Percentiles rank a stretch among this genome's conserved stretches.
phyloP scores from a whole-genome alignment of 1,284 basidiomycete genomes.

The Anthracocystis walkeri region DNA sequence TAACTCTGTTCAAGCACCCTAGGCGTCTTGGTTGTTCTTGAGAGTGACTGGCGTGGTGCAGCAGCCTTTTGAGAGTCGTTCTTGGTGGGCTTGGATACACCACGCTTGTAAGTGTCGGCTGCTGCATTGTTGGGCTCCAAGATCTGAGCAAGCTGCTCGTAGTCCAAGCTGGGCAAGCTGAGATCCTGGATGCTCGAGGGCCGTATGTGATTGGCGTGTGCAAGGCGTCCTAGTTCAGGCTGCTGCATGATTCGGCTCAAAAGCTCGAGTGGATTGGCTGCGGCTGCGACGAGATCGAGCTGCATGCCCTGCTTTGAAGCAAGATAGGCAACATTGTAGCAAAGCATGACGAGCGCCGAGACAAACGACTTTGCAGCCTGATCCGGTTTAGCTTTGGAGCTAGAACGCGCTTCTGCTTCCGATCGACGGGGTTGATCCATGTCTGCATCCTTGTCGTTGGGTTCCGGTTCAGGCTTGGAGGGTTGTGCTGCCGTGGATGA shows the following conservation, averaged over 20 bases:
- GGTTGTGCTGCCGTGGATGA: slow-evolving; percentile 13
- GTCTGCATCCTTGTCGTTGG: background rate
- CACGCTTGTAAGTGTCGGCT: slow-evolving; percentile 36
- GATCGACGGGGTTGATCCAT: background rate
- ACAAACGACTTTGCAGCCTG: slow-evolving; percentile 51
- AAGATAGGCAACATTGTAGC: slow-evolving; percentile 57
- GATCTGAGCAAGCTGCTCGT: slow-evolving; percentile 50
- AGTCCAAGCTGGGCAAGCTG: slow-evolving; percentile 35
- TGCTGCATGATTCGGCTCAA: slow-evolving; percentile 30
- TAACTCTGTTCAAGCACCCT: slow-evolving; percentile 56
- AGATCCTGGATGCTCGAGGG: slow-evolving; percentile 34
- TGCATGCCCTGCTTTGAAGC: slow-evolving; percentile 51
- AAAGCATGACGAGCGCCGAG: slow-evolving; percentile 56
- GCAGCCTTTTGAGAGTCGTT: background rate
- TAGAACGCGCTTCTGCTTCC: slow-evolving; percentile 4
- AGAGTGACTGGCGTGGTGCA: background rate
- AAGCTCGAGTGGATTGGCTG: slow-evolving; percentile 51
- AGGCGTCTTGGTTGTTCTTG: slow-evolving; percentile 4
- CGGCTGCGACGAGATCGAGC: slow-evolving; percentile 57
- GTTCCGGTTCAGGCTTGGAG: background rate
- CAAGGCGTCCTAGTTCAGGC: slow-evolving; percentile 33
- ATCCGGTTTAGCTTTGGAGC: slow-evolving; percentile 34
- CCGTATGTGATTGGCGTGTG: slow-evolving; percentile 37
- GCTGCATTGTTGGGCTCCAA: slow-evolving; percentile 39
- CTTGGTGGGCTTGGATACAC: slow-evolving; percentile 11